Evolutionary conservation across 2,329 filamentous ascomycete species (phyloP).

Genomic region (Aspergillus ibericus): DNA sequence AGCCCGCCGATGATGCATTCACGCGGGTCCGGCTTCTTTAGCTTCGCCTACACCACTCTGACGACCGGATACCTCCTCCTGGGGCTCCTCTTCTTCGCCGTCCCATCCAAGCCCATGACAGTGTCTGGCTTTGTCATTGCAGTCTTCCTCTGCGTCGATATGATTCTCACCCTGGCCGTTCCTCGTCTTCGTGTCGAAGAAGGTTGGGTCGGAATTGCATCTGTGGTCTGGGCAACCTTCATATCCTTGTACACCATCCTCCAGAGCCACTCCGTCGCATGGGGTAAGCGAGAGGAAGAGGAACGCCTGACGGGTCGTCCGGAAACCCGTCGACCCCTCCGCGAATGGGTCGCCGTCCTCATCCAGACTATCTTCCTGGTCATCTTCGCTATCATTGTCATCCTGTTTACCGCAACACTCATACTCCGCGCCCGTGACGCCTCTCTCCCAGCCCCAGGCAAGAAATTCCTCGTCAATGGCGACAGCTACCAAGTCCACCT

Average conservation of each 20-base stretch:
- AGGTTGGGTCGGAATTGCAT: constrained; percentile 85
- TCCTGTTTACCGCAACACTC: constrained; percentile 78
- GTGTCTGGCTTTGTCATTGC: constrained; percentile 69
- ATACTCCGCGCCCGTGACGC: constrained; percentile 78
- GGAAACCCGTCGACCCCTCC: constrained; percentile 77
- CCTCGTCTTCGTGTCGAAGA: constrained; percentile 76
- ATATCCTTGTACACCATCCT: constrained; percentile 77
- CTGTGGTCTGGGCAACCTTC: constrained; percentile 77
- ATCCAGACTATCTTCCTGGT: constrained; percentile 70
- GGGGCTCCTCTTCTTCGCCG: constrained; percentile 80
- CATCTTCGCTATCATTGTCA: constrained; percentile 64
- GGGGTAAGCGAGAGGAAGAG: constrained; percentile 92
- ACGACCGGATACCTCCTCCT: constrained; percentile 74
- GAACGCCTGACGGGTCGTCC: constrained; percentile 85
- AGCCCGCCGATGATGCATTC: constrained; percentile 84
- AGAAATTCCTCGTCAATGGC: constrained; percentile 76
- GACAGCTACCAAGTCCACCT: constrained; percentile 85
- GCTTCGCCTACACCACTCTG: constrained; percentile 79
- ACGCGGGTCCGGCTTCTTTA: constrained; percentile 87
- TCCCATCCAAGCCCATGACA: constrained; percentile 76
- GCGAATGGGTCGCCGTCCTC: constrained; percentile 82
- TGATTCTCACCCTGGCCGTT: constrained; percentile 77
- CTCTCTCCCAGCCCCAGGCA: constrained; percentile 69
- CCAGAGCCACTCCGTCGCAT: constrained; percentile 79
- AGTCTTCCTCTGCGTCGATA: constrained; percentile 67